Conservation (phyloP, 202 grass and related monocot species). For the Zoysia matrella region DNA sequence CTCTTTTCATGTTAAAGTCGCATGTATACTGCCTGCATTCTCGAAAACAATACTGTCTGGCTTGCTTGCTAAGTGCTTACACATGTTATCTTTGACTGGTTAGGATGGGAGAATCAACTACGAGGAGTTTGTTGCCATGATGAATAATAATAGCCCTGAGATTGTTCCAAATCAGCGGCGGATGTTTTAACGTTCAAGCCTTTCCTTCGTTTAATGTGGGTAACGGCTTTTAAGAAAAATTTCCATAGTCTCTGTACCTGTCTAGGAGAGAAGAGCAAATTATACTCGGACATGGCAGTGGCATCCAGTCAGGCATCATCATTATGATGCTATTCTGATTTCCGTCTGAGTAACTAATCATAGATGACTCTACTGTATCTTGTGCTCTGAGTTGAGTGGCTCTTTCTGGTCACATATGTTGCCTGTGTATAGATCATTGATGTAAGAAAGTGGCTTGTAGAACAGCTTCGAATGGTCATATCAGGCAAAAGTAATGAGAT, state of each 20-base stretch:
- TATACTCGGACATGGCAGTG: neutral
- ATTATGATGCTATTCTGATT: neutral
- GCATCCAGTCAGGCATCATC: conserved; percentile 5
- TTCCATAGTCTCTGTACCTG: neutral
- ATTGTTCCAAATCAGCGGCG: conserved; percentile 61
- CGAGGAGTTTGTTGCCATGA: conserved; percentile 91
- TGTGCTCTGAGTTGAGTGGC: conserved; percentile 9
- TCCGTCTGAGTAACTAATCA: neutral
- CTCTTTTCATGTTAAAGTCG: too few species aligned
- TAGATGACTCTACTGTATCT: neutral
- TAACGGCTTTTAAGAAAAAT: neutral
- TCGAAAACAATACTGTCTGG: neutral
- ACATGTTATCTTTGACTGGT: conserved; percentile 26
- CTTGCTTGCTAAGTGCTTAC: neutral
- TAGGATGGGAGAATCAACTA: conserved; percentile 98
- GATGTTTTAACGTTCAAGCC: conserved; percentile 43
- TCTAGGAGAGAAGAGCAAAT: conserved; percentile 8
- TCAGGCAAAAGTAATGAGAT: neutral
- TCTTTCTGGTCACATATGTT: conserved; percentile 8
- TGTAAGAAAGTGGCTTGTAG: conserved; percentile 11
- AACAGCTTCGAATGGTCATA: conserved; percentile 8
- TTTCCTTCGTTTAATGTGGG: conserved; percentile 17
- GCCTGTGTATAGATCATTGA: conserved; percentile 11
- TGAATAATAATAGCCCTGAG: conserved; percentile 72
- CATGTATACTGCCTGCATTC: too few species aligned